These are phyloP conservation scores for Penicillium janthinellum DNA, from an alignment of 2,329 filamentous ascomycete genomes.

Conservation along the genomic window DNA sequence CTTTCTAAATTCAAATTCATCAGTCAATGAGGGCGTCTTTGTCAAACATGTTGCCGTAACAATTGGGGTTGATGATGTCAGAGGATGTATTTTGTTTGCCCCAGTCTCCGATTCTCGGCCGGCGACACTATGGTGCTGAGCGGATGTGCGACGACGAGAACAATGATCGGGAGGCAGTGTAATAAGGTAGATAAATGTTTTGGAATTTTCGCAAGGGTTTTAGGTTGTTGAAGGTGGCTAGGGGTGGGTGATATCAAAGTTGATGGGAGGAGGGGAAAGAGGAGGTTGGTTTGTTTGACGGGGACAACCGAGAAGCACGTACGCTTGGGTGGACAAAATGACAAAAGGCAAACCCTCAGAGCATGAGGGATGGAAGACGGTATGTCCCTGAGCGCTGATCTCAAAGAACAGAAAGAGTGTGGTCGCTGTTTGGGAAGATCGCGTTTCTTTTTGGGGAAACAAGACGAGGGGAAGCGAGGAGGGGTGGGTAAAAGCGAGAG, in stretches of 20 bases:
- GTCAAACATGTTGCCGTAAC: background rate
- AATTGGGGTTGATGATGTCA: conserved; percentile 15
- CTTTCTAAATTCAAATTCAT: conserved; percentile 33
- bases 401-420: conserved; percentile 18
- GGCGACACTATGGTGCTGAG: background rate
- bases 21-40: conserved; percentile 28
- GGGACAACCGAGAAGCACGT: conserved; percentile 18
- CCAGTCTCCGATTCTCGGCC: conserved; percentile 9
- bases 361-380: conserved; percentile 25
- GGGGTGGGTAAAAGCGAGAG: conserved; percentile 28
- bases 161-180: background rate
- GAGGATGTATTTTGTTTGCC: conserved; percentile 15
- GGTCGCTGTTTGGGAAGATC: conserved; percentile 19
- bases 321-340: conserved; percentile 33
- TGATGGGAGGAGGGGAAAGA: conserved; percentile 12
- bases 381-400: conserved; percentile 22
- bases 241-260: conserved; percentile 2
- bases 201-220: background rate
- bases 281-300: conserved; percentile 5
- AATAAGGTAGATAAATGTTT: background rate
- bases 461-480: conserved; percentile 17
- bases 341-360: conserved; percentile 29
- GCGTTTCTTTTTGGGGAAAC: conserved; percentile 18
- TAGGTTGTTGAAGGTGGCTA: background rate
- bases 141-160: conserved; percentile 5